Evolutionary conservation across 2,329 filamentous ascomycete species (phyloP), one percentile per base, ranked within the genome.

Genomic region (Cladosporium cucumerinum): DNA sequence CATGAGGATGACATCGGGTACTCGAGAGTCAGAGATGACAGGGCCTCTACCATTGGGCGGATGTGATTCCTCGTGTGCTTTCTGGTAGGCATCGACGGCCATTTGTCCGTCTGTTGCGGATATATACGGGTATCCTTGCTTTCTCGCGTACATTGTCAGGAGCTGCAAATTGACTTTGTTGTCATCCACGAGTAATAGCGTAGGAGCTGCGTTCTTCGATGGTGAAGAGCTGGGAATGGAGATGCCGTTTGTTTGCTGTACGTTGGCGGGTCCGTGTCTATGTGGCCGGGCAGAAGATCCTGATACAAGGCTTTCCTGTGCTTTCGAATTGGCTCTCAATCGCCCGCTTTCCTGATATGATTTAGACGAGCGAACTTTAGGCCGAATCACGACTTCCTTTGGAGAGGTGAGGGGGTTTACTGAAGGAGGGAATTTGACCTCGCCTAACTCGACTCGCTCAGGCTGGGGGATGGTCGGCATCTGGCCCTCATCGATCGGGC

Each of bases 91-190:
- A 8, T 82, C 73, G 0, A 85, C 78, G 1, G 83, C 83, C 69
- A 83, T 78, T 1, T 80, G 74, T 5, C 83, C 83, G 66, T 85
- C 78, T 23, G 72, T 72, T 1, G 82, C 83, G n/a, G 78, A 78
- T 14, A 78, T 74, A 4, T 75, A 73, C n/a, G 74, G 77, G 4
- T 79, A 79, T 1, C 78, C 75, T 6, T 78, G 71, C 52, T 74
- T 75, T 10, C 68, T 61, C 16, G 72, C 71, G 64, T 72, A 75
- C 58, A 71, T 73, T 7, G 70, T 67, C 1, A 75, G 71, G 8
- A 76, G 70, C 36, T 71, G 70, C n/a, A 76, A 69, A 26, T 76
- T 77, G 67, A 76, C 66, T 66, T 70, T 69, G 62, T 76, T 76
- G 62, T 76, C 74, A 57, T 76, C 74, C 5, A 76, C 74, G 4